These are phyloP conservation scores for Gamarada debralockiae DNA, from an alignment of 495 filamentous ascomycete genomes.

Conservation along the genomic window DNA sequence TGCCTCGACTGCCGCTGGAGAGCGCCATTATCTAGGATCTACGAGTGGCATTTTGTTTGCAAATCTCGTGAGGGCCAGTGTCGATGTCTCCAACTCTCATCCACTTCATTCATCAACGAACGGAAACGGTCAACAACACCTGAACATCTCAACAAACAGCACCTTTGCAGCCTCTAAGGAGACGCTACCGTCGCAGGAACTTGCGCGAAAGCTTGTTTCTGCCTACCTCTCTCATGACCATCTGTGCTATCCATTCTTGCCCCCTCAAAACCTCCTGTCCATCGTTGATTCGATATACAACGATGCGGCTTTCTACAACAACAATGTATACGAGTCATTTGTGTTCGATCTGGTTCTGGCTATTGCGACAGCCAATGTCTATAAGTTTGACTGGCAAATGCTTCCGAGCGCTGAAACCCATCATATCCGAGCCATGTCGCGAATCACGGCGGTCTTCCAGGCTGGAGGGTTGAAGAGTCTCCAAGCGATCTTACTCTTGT, in stretches of 20 bases:
- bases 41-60: conserved; percentile 26
- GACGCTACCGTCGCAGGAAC: conserved; percentile 13
- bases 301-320: conserved; percentile 15
- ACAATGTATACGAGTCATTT: conserved; percentile 16
- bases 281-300: conserved; percentile 15
- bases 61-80: conserved; percentile 19
- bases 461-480: conserved; percentile 17
- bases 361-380: conserved; percentile 22
- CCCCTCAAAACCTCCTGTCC: conserved; percentile 2
- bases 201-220: conserved; percentile 20
- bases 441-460: conserved; percentile 17
- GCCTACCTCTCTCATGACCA: conserved; percentile 28
- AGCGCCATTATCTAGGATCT: conserved; percentile 26
- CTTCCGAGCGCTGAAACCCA: conserved; percentile 25
- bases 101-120: background rate
- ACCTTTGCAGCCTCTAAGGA: background rate
- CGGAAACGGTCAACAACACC: background rate
- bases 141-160: background rate
- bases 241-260: conserved; percentile 25
- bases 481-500: conserved; percentile 27
- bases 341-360: conserved; percentile 28
- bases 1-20: conserved; percentile 23
- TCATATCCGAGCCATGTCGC: conserved; percentile 14
- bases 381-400: conserved; percentile 25
- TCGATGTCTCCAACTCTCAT: conserved; percentile 1